These are phyloP conservation scores for Boletus reticulatus DNA, from an alignment of 768 basidiomycete species.

Conservation along the genomic window DNA sequence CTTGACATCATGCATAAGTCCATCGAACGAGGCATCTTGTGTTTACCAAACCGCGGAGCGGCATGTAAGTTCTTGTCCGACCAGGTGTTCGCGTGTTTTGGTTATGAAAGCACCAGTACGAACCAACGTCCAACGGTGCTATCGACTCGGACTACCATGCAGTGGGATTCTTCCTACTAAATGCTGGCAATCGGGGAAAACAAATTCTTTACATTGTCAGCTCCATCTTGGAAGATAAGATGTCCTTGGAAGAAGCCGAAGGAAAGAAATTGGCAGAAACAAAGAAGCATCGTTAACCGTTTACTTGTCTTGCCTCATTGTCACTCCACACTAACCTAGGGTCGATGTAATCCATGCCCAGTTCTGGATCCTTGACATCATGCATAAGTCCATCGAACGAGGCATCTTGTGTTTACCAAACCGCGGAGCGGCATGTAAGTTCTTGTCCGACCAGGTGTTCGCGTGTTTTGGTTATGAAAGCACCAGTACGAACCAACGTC, in stretches of 20 bases:
- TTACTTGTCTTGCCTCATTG: neutral
- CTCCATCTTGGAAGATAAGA: conserved; percentile 71
- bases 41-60: neutral
- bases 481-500: no score
- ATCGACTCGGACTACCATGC: no score
- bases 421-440: no score
- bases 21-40: neutral
- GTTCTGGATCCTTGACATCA: neutral
- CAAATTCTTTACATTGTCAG: conserved; percentile 62
- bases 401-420: neutral
- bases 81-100: no score
- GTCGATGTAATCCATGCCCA: conserved; percentile 1
- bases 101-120: no score
- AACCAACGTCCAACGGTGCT: no score
- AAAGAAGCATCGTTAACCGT: conserved; percentile 51
- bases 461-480: no score
- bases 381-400: neutral
- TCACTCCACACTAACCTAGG: conserved; percentile 2
- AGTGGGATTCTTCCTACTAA: no score
- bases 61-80: neutral
- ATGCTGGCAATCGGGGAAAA: no score
- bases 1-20: neutral
- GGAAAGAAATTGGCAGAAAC: conserved; percentile 34
- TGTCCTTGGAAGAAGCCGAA: conserved; percentile 17
- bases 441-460: neutral